Evolutionary conservation across 768 basidiomycete species (phyloP), one percentile per base, ranked within the genome.

Genomic region (Lactifluus hygrophoroides): DNA sequence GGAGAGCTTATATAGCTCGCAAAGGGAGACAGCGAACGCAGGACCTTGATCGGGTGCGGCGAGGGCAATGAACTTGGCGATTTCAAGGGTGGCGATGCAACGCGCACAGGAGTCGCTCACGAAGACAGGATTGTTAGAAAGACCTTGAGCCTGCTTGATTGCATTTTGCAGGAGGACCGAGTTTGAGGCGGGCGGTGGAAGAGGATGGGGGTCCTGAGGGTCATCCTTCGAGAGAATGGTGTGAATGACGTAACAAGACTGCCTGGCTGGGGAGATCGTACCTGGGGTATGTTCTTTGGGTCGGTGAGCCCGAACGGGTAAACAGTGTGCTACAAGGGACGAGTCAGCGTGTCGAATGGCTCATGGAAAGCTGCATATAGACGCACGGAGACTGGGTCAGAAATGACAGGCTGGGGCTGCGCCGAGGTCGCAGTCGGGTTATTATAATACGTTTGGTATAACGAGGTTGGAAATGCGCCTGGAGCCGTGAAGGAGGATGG

Each of bases 331-430:
- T 86, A 58, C 25, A 43, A 16, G 56, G 40, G 25, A 21, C 35
- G 55, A 6, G 57, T 56, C 17, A 62, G 23, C 2, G 16, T 6
- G 40, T 42, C 7, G 56, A 45, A 40, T 5, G 43, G 35, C 1
- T 49, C 27, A 28, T 14, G 5, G 32, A 37, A 27, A 11, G 21
- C 6, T 7, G 27, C 13, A 30, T 37, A 23, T 32, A 38, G 44
- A 46, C 68, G 56, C 61, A 86, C 72, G 27, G 78, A 77, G 32
- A 88, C 79, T 9, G 85, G 83, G 67, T 90, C 87, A 16, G 85
- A 80, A 37, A 90, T 78, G 58, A 88, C 76, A n/a, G 87, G 88
- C 70, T 90, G 88, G 4, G 82, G 82, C 67, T 90, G 87, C 1
- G 76, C 80, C 11, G 79, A 78, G 3, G 88, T 89, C 34, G 80